Conservation (phyloP, 2,329 filamentous ascomycete species). For the Fusarium paranaense region DNA sequence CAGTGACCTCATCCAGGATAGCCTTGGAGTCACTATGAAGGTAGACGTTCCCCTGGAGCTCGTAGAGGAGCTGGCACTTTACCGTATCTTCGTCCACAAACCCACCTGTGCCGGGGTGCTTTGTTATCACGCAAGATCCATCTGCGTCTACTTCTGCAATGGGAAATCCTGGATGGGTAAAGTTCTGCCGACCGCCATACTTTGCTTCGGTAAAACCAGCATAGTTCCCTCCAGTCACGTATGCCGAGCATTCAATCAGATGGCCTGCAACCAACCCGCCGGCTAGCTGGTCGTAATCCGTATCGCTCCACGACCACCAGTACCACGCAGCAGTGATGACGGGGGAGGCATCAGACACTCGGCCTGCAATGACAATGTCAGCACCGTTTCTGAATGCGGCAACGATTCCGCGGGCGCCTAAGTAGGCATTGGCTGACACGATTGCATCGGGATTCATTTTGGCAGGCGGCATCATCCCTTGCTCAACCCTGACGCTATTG, state of each 20-base stretch:
- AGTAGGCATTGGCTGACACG: slow-evolving; percentile 59
- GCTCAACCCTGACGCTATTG: slow-evolving; percentile 30
- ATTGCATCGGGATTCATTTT: not conserved
- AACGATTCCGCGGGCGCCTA: slow-evolving; percentile 59
- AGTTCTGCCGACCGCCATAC: slow-evolving; percentile 11
- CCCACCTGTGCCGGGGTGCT: slow-evolving; percentile 57
- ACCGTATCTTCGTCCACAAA: slow-evolving; percentile 52
- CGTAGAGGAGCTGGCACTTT: slow-evolving; percentile 62
- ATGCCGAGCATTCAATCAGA: slow-evolving; percentile 62
- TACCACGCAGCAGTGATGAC: slow-evolving; percentile 65
- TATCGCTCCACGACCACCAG: slow-evolving; percentile 62
- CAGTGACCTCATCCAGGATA: slow-evolving; percentile 48
- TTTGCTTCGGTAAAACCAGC: slow-evolving; percentile 51
- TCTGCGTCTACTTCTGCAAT: slow-evolving; percentile 61
- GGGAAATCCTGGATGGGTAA: slow-evolving; percentile 56
- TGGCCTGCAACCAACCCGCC: slow-evolving; percentile 59
- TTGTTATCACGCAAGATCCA: slow-evolving; percentile 61
- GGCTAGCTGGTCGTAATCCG: slow-evolving; percentile 59
- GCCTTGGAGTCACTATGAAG: slow-evolving; percentile 62
- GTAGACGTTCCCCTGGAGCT: slow-evolving; percentile 60
- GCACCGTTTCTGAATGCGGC: slow-evolving; percentile 52
- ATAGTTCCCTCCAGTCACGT: slow-evolving; percentile 65
- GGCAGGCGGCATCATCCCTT: not conserved
- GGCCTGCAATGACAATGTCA: slow-evolving; percentile 57
- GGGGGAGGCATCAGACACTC: slow-evolving; percentile 58